phyloP scores from a whole-genome alignment of 306 rosid genomes.

The Cicer judaicum region DNA sequence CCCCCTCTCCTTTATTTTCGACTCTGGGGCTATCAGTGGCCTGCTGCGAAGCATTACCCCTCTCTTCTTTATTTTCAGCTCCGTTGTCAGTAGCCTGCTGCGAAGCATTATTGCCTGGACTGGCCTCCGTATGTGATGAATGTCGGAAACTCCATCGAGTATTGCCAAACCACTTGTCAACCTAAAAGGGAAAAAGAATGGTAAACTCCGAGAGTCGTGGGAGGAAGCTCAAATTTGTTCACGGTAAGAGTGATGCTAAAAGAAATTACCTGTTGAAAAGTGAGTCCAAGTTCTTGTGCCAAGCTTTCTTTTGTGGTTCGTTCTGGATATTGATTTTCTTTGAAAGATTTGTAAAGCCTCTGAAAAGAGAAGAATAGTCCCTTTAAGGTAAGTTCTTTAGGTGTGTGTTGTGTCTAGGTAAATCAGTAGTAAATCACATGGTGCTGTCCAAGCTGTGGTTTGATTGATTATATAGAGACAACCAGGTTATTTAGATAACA shows the following conservation, averaged over 20 bases:
- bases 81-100: slow-evolving; percentile 36
- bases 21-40: slow-evolving; percentile 35
- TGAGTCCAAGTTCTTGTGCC: slow-evolving; percentile 82
- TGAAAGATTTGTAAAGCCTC: slow-evolving; percentile 72
- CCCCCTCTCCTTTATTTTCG: slow-evolving; percentile 29
- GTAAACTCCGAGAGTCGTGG: background rate
- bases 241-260: slow-evolving; percentile 33
- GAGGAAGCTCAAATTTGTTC: background rate
- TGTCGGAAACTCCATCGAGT: slow-evolving; percentile 74
- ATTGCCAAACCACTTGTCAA: slow-evolving; percentile 92
- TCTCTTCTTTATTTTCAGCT: slow-evolving; percentile 35
- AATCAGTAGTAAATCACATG: background rate
- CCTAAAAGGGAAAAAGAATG: slow-evolving; percentile 52
- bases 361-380: slow-evolving; percentile 52
- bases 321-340: slow-evolving; percentile 88
- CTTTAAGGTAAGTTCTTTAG: background rate
- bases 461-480: slow-evolving; percentile 1
- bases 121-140: slow-evolving; percentile 47
- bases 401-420: background rate
- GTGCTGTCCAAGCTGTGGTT: background rate
- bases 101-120: slow-evolving; percentile 49
- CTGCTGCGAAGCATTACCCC: slow-evolving; percentile 42
- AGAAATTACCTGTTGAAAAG: slow-evolving; percentile 66
- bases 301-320: slow-evolving; percentile 73
- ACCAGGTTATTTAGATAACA: background rate